Conservation (phyloP, 768 basidiomycete species). For the Lentinula guzmanii region DNA sequence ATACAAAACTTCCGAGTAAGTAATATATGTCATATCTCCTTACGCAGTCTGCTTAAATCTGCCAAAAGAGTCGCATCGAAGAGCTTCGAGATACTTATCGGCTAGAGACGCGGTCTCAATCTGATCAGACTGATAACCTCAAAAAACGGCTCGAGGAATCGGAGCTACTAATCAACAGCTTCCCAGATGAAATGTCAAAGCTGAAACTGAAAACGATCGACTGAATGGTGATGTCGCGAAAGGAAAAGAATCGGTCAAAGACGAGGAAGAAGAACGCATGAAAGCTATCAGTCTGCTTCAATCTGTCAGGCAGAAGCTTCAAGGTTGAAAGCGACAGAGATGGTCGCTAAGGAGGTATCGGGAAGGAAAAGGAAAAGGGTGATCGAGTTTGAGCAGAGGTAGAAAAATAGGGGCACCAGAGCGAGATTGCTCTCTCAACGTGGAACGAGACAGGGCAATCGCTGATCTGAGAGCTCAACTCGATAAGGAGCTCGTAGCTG, state of each 20-base stretch:
- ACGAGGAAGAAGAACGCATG: slow-evolving; percentile 95
- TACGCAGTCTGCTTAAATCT: too few species aligned
- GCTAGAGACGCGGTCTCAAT: too few species aligned
- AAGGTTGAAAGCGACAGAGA: slow-evolving; percentile 94
- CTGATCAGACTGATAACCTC: slow-evolving; percentile 62
- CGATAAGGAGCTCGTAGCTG: slow-evolving; percentile 58
- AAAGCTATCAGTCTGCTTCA: slow-evolving; percentile 92
- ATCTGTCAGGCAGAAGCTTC: slow-evolving; percentile 90
- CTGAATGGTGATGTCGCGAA: slow-evolving; percentile 62
- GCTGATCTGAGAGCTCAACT: slow-evolving; percentile 58
- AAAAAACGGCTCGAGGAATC: slow-evolving; percentile 62
- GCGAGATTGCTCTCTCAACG: slow-evolving; percentile 53
- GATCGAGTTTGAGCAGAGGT: slow-evolving; percentile 35
- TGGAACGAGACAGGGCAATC: slow-evolving; percentile 58
- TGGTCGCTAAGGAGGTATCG: slow-evolving; percentile 53
- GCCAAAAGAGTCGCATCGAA: too few species aligned
- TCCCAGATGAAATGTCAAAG: slow-evolving; percentile 43
- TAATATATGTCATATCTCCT: too few species aligned
- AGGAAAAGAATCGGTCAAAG: slow-evolving; percentile 61
- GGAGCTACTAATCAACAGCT: slow-evolving; percentile 59
- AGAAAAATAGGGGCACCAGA: slow-evolving; percentile 49
- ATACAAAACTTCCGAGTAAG: too few species aligned
- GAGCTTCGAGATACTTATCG: too few species aligned
- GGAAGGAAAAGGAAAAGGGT: slow-evolving; percentile 44
- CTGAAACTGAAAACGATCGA: slow-evolving; percentile 50